phyloP scores from a whole-genome alignment of 345 rosid genomes.

The Capsella bursapastoris region DNA sequence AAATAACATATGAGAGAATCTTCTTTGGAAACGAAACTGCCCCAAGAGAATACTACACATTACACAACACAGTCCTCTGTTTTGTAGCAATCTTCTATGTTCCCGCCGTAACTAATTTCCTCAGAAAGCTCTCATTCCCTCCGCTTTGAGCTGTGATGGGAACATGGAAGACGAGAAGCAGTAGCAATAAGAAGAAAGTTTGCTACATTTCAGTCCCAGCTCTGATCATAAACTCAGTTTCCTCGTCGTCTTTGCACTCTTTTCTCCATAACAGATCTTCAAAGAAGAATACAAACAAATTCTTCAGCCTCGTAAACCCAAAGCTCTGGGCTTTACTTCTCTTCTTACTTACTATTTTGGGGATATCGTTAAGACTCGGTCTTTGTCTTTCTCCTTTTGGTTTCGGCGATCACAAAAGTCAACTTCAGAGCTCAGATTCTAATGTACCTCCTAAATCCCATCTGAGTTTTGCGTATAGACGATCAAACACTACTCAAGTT shows the following conservation, averaged over 20 bases:
- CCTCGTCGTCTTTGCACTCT: constrained; percentile 65
- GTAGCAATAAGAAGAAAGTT: constrained; percentile 47
- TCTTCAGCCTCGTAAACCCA: constrained; percentile 49
- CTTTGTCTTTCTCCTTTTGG: constrained; percentile 55
- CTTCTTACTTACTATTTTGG: constrained; percentile 60
- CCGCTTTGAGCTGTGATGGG: constrained; percentile 48
- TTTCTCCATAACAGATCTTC: constrained; percentile 52
- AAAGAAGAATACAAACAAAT: constrained; percentile 40
- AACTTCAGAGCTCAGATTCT: constrained; percentile 38
- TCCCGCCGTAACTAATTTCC: constrained; percentile 42
- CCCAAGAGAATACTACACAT: constrained; percentile 10
- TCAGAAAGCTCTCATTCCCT: neutral
- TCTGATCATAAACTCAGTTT: constrained; percentile 56
- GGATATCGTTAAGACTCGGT: constrained; percentile 50
- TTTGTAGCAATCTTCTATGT: neutral
- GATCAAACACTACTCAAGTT: constrained; percentile 17
- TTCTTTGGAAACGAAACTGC: constrained; percentile 6
- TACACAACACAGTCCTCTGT: constrained; percentile 1
- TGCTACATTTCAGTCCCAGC: constrained; percentile 65
- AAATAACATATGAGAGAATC: constrained; percentile 22
- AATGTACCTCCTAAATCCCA: constrained; percentile 29
- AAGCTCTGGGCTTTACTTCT: constrained; percentile 60
- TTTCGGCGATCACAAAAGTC: constrained; percentile 30
- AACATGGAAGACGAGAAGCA: constrained; percentile 41
- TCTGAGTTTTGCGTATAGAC: constrained; percentile 40